Conservation (phyloP, 2,329 filamentous ascomycete species). For the Hymenoscyphus albidus region DNA sequence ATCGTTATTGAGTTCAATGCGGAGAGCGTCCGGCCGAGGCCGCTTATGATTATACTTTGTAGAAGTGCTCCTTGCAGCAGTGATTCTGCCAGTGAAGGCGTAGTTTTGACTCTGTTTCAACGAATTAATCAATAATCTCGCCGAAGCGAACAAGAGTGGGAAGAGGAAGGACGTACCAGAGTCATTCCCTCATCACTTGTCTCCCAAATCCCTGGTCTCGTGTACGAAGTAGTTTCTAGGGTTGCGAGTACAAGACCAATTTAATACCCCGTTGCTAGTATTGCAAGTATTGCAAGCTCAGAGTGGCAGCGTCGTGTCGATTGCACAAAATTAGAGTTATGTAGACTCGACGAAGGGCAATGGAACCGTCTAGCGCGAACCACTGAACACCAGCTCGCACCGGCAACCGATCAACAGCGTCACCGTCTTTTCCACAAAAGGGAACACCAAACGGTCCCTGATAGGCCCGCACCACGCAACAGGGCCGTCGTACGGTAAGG, state of each 20-base stretch:
- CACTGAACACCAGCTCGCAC: not conserved
- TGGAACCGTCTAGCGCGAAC: not conserved
- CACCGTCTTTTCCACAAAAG: not conserved
- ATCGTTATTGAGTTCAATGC: not conserved
- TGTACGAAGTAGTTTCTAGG: not conserved
- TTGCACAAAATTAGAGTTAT: not conserved
- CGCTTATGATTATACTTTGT: not conserved
- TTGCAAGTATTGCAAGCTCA: not conserved
- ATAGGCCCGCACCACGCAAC: not conserved
- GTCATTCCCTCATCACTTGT: not conserved
- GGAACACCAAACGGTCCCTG: not conserved
- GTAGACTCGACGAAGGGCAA: not conserved
- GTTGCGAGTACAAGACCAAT: not conserved
- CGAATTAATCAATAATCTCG: not conserved
- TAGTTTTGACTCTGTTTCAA: not conserved
- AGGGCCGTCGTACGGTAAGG: not conserved
- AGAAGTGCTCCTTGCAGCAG: not conserved
- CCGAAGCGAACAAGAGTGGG: not conserved
- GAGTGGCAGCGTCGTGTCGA: not conserved
- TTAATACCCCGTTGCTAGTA: not conserved
- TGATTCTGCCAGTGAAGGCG: not conserved
- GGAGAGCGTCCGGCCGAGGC: not conserved
- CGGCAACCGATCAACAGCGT: not conserved
- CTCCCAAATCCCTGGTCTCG: not conserved
- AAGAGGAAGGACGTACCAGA: constrained; percentile 1